Evolutionary conservation across 192 early-diverging fungal species (phyloP), one percentile per base, ranked within the genome.

Genomic region (Thamnidium elegans): DNA sequence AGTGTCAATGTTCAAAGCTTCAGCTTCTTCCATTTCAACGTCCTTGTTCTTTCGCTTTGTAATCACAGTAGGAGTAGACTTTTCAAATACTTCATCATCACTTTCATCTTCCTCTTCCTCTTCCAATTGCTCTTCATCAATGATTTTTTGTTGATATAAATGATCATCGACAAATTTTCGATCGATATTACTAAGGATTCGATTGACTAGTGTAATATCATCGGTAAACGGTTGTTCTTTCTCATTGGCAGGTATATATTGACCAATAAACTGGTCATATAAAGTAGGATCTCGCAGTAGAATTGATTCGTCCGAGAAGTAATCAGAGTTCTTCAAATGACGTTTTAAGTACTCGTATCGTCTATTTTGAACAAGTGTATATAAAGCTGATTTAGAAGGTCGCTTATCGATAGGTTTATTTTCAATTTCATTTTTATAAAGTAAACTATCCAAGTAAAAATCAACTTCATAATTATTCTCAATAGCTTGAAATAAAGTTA

Each of bases 241-340:
- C 19, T 70, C 54, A 23, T 66, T 50, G 11, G 58, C 50, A 43
- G 78, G 65, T 21, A 71, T 58, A 69, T 74, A 63, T 54, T 77
- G 65, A 14, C 78, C 75, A 39, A 80, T 69, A 44, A 78, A 77
- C 20, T 77, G 46, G 46, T 80, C 69, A 36, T 74, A 80, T 19
- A 80, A 43, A 23, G 42, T 20, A n/a, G 78, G 78, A 54, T 77
- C 78, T 50, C 78, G 55, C 23, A 63, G 9, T 46, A 64, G 75
- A 23, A 80, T 71, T 13, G 68, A 52, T 65, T 74, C 69, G 39
- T 77, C 71, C 17, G 47, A 43, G 53, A 77, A 78, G 63, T 80
- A 80, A n/a, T 62, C 61, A 0, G 71, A 60, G 45, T 62, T 21
- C 7, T 67, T 66, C 31, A 80, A 65, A 11, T 66, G 51, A 1